Conservation (phyloP, 129 eudicot species). For the Saussurea involucrata region DNA sequence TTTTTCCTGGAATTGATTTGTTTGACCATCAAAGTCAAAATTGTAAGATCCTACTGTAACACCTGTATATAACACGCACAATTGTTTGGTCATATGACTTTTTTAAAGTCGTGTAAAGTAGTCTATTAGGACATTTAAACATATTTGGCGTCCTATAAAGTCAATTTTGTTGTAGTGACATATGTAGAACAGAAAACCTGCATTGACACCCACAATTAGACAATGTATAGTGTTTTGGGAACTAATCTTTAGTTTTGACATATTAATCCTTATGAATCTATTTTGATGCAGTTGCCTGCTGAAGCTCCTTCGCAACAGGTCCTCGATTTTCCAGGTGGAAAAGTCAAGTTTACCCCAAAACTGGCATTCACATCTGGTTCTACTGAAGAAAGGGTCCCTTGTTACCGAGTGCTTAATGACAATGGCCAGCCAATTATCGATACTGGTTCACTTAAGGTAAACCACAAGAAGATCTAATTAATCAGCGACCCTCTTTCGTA, state of each 20-base stretch:
- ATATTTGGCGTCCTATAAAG: neutral
- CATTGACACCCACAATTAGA: neutral
- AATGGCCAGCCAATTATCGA: constrained; percentile 33
- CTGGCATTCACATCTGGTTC: constrained; percentile 46
- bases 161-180: neutral
- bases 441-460: constrained; percentile 44
- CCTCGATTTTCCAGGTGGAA: constrained; percentile 73
- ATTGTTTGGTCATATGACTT: neutral
- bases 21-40: constrained; percentile 13
- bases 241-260: neutral
- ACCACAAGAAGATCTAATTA: neutral
- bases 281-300: neutral
- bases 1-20: neutral
- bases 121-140: neutral
- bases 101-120: no score
- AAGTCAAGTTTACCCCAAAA: constrained; percentile 64
- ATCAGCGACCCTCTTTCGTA: neutral
- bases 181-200: neutral
- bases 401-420: constrained; percentile 77
- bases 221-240: neutral
- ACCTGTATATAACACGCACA: neutral
- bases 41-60: no score
- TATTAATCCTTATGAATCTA: neutral
- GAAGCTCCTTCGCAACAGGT: constrained; percentile 36
- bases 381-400: constrained; percentile 50